phyloP scores from a whole-genome alignment of 306 rosid genomes.

The Chamaecrista fasciculata region DNA sequence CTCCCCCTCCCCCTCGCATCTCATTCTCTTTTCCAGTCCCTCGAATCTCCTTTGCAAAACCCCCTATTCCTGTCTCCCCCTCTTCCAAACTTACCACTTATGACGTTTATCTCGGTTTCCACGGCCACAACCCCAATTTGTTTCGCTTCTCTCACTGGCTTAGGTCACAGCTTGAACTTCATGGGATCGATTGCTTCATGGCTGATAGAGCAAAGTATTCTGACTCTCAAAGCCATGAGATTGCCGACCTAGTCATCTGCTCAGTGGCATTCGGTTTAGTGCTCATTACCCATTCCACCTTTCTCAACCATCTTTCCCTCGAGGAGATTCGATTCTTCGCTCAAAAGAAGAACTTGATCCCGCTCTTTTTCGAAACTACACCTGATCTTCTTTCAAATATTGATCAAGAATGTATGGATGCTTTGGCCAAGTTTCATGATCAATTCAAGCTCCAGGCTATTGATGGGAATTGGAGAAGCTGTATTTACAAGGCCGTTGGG shows the following conservation, averaged over 20 bases:
- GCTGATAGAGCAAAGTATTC: constrained; percentile 79
- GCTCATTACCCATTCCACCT: constrained; percentile 58
- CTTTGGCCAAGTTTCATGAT: constrained; percentile 58
- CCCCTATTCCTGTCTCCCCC: constrained; percentile 54
- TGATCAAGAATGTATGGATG: constrained; percentile 67
- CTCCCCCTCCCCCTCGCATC: constrained; percentile 64
- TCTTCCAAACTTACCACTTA: constrained; percentile 65
- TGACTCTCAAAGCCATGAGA: constrained; percentile 74
- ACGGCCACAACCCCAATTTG: constrained; percentile 62
- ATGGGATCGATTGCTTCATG: constrained; percentile 82
- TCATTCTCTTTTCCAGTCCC: constrained; percentile 87
- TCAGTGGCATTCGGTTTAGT: constrained; percentile 74
- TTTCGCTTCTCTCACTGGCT: constrained; percentile 83
- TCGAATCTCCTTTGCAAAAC: constrained; percentile 68
- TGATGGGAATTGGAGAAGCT: constrained; percentile 69
- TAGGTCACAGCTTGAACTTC: constrained; percentile 85
- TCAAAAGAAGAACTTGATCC: constrained; percentile 83
- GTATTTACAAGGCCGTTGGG: constrained; percentile 51
- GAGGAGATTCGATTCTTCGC: constrained; percentile 85
- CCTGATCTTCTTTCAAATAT: constrained; percentile 49
- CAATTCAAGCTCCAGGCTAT: constrained; percentile 59
- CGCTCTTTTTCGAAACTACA: constrained; percentile 62
- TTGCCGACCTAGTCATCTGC: constrained; percentile 77
- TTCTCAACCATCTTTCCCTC: constrained; percentile 56
- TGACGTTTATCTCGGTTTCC: constrained; percentile 83